Evolutionary conservation across 2,329 filamentous ascomycete genomes (phyloP).

Genomic region (Capronia americana): DNA sequence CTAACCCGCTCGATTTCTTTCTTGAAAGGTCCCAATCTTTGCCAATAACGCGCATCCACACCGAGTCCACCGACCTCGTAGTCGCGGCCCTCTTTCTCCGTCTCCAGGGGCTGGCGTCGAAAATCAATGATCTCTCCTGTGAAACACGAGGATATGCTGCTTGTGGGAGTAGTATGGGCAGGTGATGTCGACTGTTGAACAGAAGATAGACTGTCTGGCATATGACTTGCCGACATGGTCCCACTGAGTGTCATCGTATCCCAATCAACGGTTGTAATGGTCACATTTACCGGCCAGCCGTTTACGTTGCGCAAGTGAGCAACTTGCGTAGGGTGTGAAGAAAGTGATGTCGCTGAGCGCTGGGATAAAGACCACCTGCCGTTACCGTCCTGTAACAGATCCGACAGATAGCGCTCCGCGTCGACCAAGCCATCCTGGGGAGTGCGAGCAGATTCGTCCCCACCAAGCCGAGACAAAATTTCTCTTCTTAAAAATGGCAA

Average conservation of each 20-base stretch:
- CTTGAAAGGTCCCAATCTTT: constrained; percentile 56
- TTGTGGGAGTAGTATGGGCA: constrained; percentile 40
- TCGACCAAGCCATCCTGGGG: constrained; percentile 7
- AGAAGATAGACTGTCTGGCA: constrained; percentile 52
- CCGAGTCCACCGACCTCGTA: constrained; percentile 51
- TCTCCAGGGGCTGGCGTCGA: constrained; percentile 55
- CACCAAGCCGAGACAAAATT: neutral
- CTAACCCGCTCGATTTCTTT: constrained; percentile 48
- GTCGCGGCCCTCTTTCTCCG: constrained; percentile 49
- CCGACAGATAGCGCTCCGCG: constrained; percentile 31
- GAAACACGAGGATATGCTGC: constrained; percentile 68
- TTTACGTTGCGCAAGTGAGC: constrained; percentile 50
- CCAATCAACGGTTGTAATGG: constrained; percentile 67
- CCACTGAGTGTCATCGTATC: constrained; percentile 67
- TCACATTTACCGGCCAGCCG: constrained; percentile 72
- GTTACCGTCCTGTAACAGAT: constrained; percentile 35
- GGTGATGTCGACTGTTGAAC: constrained; percentile 23
- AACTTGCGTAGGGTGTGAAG: constrained; percentile 40
- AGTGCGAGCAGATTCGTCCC: constrained; percentile 5
- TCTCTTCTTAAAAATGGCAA: constrained; percentile 23
- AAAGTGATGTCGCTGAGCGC: constrained; percentile 18
- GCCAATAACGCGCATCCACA: constrained; percentile 57
- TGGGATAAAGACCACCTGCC: constrained; percentile 42
- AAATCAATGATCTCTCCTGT: constrained; percentile 75
- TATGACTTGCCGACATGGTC: constrained; percentile 74